phyloP scores from a whole-genome alignment of 805 yeast species.

The Sugiyamaella americana region DNA sequence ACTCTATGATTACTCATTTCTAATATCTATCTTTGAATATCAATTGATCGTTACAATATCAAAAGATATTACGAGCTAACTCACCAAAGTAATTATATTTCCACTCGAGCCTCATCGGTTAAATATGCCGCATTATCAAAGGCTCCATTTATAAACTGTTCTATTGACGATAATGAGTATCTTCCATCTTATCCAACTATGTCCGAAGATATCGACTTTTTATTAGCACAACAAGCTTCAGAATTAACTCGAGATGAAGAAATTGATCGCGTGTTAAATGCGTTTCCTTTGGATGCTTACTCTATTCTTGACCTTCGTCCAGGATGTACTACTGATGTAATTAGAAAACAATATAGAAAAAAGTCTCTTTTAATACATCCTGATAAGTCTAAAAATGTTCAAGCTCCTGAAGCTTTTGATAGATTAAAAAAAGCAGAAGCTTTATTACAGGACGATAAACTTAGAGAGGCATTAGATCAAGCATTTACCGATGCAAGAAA shows the following conservation, averaged over 20 bases:
- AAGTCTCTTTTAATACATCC: slow-evolving; percentile 66
- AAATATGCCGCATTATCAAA: too few species aligned
- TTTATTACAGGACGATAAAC: slow-evolving; percentile 34
- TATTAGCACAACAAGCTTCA: slow-evolving; percentile 27
- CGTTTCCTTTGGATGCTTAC: slow-evolving; percentile 48
- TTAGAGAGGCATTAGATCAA: slow-evolving; percentile 39
- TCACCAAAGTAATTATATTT: too few species aligned
- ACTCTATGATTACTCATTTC: too few species aligned
- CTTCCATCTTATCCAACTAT: too few species aligned
- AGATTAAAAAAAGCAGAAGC: slow-evolving; percentile 49
- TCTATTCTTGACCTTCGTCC: slow-evolving; percentile 45
- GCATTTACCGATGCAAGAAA: slow-evolving; percentile 42
- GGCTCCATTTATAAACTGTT: too few species aligned
- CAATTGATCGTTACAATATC: too few species aligned
- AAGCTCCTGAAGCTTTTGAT: slow-evolving; percentile 64
- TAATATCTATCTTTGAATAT: too few species aligned
- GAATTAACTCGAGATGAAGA: slow-evolving; percentile 41
- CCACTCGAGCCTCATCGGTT: too few species aligned
- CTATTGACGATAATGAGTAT: too few species aligned
- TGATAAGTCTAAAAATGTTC: slow-evolving; percentile 49
- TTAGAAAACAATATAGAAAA: slow-evolving; percentile 46
- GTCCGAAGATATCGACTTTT: slow-evolving; percentile 24
- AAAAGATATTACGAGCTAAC: too few species aligned
- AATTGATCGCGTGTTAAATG: slow-evolving; percentile 46
- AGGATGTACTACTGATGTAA: slow-evolving; percentile 35